Evolutionary conservation across 2,329 filamentous ascomycete genomes (phyloP), one percentile per base, ranked within the genome.

Genomic region (Xylariaceae sp.): DNA sequence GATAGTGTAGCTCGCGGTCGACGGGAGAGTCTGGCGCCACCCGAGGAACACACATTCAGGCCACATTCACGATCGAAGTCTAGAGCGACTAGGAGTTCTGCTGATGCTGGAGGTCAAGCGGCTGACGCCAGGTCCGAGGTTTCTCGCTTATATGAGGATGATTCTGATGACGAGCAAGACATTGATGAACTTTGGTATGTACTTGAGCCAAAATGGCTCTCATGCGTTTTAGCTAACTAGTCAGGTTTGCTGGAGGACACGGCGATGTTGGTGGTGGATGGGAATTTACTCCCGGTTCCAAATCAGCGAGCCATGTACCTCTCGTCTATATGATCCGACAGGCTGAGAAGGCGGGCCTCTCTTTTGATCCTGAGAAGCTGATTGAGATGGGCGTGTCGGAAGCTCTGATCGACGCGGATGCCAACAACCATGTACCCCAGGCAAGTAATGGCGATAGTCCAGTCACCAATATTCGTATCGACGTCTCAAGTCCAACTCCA

Each of bases 221-320:
- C 37, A 36, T 44, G 5, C 8, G 21, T 18, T 18, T 8, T 40
- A 21, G 46, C 59, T 58, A 59, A 46, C 8, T n/a, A 11, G 8
- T 41, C 26, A 53, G 67, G 67, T 94, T 94, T 64, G 79, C 89
- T 0, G 90, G 90, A 7, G 85, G 86, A 9, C 90, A 95, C 58
- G 89, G 84, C 1, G 89, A 93, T 58, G 84, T 92, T 24, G 89
- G 89, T 1, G 89, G 89, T 8, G 89, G 89, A 0, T 92, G 88
- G 89, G 81, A 82, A 43, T 73, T 81, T 3, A 72, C 82, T 0
- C 69, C 75, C 0, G 75, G 76, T 1, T 78, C 76, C 20, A 88
- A 89, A 65, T 79, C 85, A 6, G 76, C 88, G 20, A 88, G 85
- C 59, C 86, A 90, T 61, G 79, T 86, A 1, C 85, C 87, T 0